Base-by-base conservation (phyloP, 257 asterid genomes). In the Eucommia ulmoides region DNA sequence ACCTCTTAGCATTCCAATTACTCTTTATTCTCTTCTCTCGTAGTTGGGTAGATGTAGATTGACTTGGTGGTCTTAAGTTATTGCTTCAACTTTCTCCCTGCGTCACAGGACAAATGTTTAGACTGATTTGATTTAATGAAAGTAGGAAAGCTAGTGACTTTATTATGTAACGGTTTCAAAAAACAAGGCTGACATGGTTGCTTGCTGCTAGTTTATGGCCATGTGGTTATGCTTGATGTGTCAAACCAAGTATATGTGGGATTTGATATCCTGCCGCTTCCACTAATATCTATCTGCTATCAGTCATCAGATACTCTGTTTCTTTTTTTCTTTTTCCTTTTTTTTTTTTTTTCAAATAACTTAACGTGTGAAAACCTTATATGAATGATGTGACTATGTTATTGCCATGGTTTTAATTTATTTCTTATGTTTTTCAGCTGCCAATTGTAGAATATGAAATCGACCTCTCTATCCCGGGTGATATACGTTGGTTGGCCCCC, bases 381-480 rank as follows among this genome's bases (percentile, higher is more conserved):
- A 15, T 18, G 18, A 17, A n/a, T n/a, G 22, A 23, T 11, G 23
- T 2, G 25, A 19, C 21, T 21, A n/a, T 18, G 38, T 33, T 15
- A 14, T 2, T 18, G 22, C 46, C 19, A 21, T 22, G 5, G 2
- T 33, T 1, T 12, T 0, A 2, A 9, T 35, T 20, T 1, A 20
- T 23, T 49, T 19, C 23, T 24, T 41, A 29, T 41, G 24, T 38
- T 69, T 49, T 53, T 20, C 81, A 83, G 93, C 83, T 78, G 86
- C 94, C 51, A 83, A 78, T 64, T 80, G 94, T 80, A 72, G 93
- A 71, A 83, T 83, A 55, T 83, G 81, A 77, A 26, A 0, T 3
- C 48, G 19, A 42, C 20, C 19, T 42, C n/a, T n/a, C n/a, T n/a
- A n/a, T n/a, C n/a, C n/a, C n/a, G n/a, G n/a, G n/a, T n/a, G n/a